Conservation (phyloP, 140 eudicot species). For the Senecio squalidus region DNA sequence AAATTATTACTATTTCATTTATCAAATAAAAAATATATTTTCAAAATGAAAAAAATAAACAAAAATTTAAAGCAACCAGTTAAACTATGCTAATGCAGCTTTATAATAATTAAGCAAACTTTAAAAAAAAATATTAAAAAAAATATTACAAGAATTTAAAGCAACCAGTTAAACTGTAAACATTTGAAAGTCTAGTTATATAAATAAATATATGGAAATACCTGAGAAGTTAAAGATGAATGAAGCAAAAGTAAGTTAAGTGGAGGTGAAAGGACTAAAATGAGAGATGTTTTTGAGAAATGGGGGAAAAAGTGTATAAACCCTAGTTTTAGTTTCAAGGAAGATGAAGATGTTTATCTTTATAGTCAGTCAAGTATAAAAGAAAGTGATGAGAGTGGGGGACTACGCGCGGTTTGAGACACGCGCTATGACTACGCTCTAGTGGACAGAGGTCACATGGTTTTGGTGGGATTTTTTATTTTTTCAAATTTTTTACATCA, state of each 20-base stretch:
- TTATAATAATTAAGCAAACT: background rate
- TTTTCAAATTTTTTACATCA: conserved; percentile 1
- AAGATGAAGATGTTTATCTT: too few species aligned
- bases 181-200: background rate
- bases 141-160: too few species aligned
- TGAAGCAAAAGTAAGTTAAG: conserved; percentile 7
- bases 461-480: conserved; percentile 28
- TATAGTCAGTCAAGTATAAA: too few species aligned
- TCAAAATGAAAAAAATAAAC: background rate
- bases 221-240: conserved; percentile 13
- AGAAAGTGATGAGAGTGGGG: too few species aligned
- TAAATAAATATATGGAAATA: background rate
- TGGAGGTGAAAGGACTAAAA: conserved; percentile 1
- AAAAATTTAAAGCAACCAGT: background rate
- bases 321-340: background rate
- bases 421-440: conserved; percentile 31
- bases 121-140: too few species aligned
- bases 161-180: background rate
- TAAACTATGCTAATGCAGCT: background rate
- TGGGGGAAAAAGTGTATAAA: background rate
- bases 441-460: conserved; percentile 24
- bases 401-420: conserved; percentile 16
- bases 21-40: background rate
- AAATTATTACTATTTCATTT: background rate
- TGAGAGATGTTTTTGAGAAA: too few species aligned